A percentile compares a stretch with the other conserved stretches of the same genome.
phyloP scores from a whole-genome alignment of 2,329 filamentous ascomycete genomes.

The Curvularia sp. region DNA sequence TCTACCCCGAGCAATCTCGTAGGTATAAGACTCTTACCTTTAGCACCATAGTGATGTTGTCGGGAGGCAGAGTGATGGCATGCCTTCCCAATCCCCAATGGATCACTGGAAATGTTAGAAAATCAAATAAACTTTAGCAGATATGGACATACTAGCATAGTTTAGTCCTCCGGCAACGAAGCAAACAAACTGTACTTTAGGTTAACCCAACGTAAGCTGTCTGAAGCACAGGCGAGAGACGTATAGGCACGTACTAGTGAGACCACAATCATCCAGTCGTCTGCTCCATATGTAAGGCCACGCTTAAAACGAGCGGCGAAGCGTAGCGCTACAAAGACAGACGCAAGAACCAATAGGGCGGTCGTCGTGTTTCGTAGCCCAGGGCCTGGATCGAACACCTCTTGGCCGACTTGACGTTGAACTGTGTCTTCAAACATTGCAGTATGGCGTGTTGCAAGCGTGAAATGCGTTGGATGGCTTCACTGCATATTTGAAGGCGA shows the following conservation, averaged over 20 bases:
- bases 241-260: constrained; percentile 5
- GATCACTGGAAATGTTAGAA: constrained; percentile 1
- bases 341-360: constrained; percentile 2
- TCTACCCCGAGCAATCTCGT: too few species aligned
- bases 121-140: neutral
- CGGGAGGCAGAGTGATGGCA: constrained; percentile 2
- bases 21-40: neutral
- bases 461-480: neutral
- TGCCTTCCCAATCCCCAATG: constrained; percentile 6
- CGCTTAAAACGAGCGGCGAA: constrained; percentile 1
- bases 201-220: constrained; percentile 20
- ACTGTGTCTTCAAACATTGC: neutral
- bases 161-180: constrained; percentile 2
- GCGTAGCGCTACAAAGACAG: constrained; percentile 5
- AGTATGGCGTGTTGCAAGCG: neutral
- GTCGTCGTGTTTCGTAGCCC: constrained; percentile 3
- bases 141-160: constrained; percentile 3
- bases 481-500: neutral
- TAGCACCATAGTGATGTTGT: constrained; percentile 6
- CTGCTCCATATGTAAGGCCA: constrained; percentile 10
- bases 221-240: neutral
- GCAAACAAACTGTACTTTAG: constrained; percentile 2
- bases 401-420: neutral
- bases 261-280: constrained; percentile 15
- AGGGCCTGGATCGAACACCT: neutral